These are phyloP conservation scores for Colletotrichum sp. DNA, from an alignment of 2,329 filamentous ascomycete genomes.

Conservation along the genomic window DNA sequence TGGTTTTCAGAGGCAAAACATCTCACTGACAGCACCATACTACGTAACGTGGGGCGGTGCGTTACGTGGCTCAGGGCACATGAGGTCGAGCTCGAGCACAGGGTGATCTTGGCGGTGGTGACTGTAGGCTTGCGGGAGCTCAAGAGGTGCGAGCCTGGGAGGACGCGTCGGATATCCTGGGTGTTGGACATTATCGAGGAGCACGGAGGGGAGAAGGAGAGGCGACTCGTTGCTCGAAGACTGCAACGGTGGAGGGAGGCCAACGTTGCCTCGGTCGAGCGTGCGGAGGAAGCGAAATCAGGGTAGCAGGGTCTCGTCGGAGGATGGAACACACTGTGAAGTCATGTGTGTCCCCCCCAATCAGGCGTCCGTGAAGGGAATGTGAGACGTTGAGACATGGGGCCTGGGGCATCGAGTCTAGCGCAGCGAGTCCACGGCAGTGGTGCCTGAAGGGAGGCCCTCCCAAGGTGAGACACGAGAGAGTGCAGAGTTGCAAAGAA, in stretches of 20 bases:
- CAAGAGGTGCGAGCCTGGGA: constrained; percentile 34
- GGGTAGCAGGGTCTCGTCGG: not conserved
- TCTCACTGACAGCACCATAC: constrained; percentile 17
- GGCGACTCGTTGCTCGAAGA: constrained; percentile 1
- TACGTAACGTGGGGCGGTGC: not conserved
- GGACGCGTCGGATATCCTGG: constrained; percentile 33
- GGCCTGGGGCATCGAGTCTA: not conserved
- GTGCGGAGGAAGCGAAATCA: not conserved
- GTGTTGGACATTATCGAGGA: constrained; percentile 29
- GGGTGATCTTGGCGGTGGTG: constrained; percentile 30
- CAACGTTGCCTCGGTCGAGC: not conserved
- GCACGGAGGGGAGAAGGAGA: constrained; percentile 20
- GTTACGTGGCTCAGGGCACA: constrained; percentile 8
- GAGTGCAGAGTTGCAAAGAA: not conserved
- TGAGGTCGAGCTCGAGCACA: constrained; percentile 24
- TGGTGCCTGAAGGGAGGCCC: not conserved
- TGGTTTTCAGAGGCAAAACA: constrained; percentile 32
- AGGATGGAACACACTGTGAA: constrained; percentile 3
- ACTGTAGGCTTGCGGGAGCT: constrained; percentile 36
- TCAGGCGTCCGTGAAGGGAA: not conserved
- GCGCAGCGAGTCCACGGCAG: not conserved
- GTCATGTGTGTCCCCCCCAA: not conserved
- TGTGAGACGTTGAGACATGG: constrained; percentile 6
- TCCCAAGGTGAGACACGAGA: not conserved
- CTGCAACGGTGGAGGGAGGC: constrained; percentile 26